Conservation (phyloP, 2,329 filamentous ascomycete species). For the Pseudogymnoascus sp. region DNA sequence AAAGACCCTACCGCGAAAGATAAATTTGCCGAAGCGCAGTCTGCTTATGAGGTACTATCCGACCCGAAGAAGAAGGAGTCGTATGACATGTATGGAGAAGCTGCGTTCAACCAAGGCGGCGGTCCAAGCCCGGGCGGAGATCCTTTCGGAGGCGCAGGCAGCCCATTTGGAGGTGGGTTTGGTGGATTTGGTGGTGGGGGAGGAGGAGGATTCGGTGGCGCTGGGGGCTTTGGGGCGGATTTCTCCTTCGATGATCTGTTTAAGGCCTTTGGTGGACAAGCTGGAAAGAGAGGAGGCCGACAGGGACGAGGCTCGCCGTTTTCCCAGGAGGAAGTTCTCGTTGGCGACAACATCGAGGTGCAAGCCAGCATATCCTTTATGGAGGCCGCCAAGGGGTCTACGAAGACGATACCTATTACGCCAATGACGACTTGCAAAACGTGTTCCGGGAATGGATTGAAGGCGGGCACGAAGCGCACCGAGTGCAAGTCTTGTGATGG, state of each 20-base stretch:
- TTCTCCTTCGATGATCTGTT: slow-evolving; percentile 98
- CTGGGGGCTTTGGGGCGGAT: slow-evolving; percentile 64
- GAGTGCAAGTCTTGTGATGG: slow-evolving; percentile 77
- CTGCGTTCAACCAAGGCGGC: slow-evolving; percentile 69
- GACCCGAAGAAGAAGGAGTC: slow-evolving; percentile 89
- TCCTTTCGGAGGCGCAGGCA: slow-evolving; percentile 55
- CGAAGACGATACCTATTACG: slow-evolving; percentile 79
- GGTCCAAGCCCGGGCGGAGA: slow-evolving; percentile 52
- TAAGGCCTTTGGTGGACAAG: slow-evolving; percentile 63
- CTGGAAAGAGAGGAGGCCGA: slow-evolving; percentile 34
- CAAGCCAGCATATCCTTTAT: slow-evolving; percentile 89
- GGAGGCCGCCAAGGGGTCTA: slow-evolving; percentile 87
- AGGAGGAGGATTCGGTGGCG: slow-evolving; percentile 39
- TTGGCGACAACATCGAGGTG: slow-evolving; percentile 95
- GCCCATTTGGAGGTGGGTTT: slow-evolving; percentile 53
- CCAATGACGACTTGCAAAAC: slow-evolving; percentile 74
- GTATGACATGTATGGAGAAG: slow-evolving; percentile 82
- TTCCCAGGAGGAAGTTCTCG: slow-evolving; percentile 65
- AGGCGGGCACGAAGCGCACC: slow-evolving; percentile 64
- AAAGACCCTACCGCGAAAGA: slow-evolving; percentile 92
- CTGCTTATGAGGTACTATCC: slow-evolving; percentile 86
- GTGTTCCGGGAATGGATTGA: slow-evolving; percentile 76
- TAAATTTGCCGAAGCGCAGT: slow-evolving; percentile 85
- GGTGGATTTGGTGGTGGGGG: slow-evolving; percentile 43
- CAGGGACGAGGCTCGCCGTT: slow-evolving; percentile 58